A percentile compares a stretch with the other conserved stretches of the same genome.
These are phyloP conservation scores for Peniophora sp. DNA, from an alignment of 1,284 basidiomycete genomes.

Conservation along the genomic window DNA sequence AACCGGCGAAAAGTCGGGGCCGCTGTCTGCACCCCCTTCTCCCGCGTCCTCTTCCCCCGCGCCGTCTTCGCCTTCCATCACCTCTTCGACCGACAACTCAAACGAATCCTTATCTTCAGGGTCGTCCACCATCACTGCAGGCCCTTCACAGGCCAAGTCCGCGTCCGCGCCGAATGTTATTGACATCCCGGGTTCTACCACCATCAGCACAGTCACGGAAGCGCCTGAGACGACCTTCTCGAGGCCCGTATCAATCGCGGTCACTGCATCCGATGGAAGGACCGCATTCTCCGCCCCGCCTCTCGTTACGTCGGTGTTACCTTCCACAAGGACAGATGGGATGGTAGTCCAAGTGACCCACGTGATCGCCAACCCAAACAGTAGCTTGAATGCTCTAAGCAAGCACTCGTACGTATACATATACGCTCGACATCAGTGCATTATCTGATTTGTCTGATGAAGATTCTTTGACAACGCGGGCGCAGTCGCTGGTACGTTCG, in stretches of 20 bases:
- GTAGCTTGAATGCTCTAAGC: constrained; percentile 14
- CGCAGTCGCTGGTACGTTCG: constrained; percentile 50
- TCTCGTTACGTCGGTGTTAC: constrained; percentile 36
- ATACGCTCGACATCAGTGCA: background rate
- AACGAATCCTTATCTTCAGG: constrained; percentile 3
- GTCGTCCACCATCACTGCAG: background rate
- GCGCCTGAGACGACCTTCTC: constrained; percentile 36
- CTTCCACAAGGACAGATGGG: constrained; percentile 36
- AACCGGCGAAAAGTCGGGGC: background rate
- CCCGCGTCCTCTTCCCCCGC: background rate
- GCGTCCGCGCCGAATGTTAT: constrained; percentile 1
- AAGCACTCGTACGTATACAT: constrained; percentile 15
- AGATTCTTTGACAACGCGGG: constrained; percentile 50
- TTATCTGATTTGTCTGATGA: constrained; percentile 1
- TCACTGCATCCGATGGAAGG: constrained; percentile 28
- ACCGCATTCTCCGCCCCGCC: constrained; percentile 31
- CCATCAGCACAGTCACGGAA: constrained; percentile 35
- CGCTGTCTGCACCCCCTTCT: background rate
- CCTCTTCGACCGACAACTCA: constrained; percentile 1
- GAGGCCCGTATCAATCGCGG: constrained; percentile 29
- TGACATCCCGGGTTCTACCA: background rate
- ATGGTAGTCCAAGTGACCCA: constrained; percentile 36
- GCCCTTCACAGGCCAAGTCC: background rate
- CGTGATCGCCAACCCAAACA: constrained; percentile 40
- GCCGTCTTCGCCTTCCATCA: constrained; percentile 1